Percentiles rank a stretch among this genome's conserved stretches.
These are phyloP conservation scores for Rosa persica DNA, from an alignment of 306 rosid species.

Conservation along the genomic window DNA sequence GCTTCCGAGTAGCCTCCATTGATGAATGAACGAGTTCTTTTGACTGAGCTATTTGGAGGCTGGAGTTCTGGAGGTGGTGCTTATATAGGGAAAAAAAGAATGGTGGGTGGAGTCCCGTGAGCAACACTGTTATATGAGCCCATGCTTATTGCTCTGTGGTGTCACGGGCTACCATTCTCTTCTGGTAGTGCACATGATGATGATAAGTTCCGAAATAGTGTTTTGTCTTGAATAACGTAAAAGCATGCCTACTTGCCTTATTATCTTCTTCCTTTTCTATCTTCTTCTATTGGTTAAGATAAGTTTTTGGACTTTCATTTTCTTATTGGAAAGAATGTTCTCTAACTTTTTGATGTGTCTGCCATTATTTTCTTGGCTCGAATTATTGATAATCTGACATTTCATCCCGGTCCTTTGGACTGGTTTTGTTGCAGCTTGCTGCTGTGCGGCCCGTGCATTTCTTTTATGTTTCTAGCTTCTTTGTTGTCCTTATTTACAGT, in stretches of 20 bases:
- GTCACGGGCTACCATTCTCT: neutral
- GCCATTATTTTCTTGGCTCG: neutral
- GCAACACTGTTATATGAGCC: neutral
- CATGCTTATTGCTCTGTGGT: neutral
- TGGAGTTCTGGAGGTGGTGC: neutral
- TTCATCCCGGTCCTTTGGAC: too few species aligned
- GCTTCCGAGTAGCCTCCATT: conserved; percentile 11
- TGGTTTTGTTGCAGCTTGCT: too few species aligned
- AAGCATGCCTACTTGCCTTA: neutral
- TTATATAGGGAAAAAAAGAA: neutral
- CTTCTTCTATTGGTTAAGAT: conserved; percentile 1
- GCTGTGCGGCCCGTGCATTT: too few species aligned
- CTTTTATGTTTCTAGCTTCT: too few species aligned
- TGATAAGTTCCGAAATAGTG: neutral
- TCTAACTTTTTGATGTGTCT: neutral
- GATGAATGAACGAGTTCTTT: neutral
- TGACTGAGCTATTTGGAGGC: neutral
- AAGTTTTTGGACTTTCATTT: conserved; percentile 1
- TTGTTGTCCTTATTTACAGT: too few species aligned
- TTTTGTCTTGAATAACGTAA: neutral
- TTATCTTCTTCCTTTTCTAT: neutral
- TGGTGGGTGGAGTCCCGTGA: neutral
- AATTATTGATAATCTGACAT: too few species aligned
- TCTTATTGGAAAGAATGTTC: neutral
- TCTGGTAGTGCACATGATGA: neutral